Conservation (phyloP, 202 grass and related monocot genomes). For the Panicum hallii region DNA sequence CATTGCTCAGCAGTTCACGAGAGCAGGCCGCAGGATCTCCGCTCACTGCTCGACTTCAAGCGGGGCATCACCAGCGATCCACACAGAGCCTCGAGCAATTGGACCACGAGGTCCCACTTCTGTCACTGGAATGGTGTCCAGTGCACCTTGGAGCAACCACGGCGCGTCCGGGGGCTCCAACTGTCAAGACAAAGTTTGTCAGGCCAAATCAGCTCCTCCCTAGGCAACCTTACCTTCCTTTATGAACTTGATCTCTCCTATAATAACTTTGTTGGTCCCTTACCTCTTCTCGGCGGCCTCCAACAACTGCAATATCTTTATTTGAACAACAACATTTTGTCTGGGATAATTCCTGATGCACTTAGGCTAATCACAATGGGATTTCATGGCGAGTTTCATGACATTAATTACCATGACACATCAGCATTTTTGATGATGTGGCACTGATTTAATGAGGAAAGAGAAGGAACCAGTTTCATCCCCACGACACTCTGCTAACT, state of each 20-base stretch:
- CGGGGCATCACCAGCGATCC: neutral
- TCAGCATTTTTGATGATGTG: too few relatives aligned
- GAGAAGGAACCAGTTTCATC: too few relatives aligned
- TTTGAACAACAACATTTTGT: accelerated
- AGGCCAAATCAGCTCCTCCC: neutral
- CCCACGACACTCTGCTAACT: too few relatives aligned
- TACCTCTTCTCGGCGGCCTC: neutral
- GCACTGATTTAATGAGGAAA: too few relatives aligned
- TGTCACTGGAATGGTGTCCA: constrained; percentile 5
- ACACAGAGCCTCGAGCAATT: neutral
- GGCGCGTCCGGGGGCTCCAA: too few relatives aligned
- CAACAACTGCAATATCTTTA: neutral
- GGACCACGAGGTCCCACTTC: neutral
- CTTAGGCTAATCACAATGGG: too few relatives aligned
- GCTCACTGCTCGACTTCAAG: neutral
- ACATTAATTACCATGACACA: too few relatives aligned
- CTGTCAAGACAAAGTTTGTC: too few relatives aligned
- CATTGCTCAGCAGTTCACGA: neutral
- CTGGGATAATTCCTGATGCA: neutral
- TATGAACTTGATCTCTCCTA: neutral
- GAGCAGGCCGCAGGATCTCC: neutral
- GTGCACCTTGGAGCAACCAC: neutral
- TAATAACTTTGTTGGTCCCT: neutral
- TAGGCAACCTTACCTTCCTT: constrained; percentile 22
- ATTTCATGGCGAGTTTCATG: too few relatives aligned